A percentile compares a stretch with the other conserved stretches of the same genome.
Evolutionary conservation across 345 rosid species (phyloP).

Genomic region (Rhodamnia rubescens): DNA sequence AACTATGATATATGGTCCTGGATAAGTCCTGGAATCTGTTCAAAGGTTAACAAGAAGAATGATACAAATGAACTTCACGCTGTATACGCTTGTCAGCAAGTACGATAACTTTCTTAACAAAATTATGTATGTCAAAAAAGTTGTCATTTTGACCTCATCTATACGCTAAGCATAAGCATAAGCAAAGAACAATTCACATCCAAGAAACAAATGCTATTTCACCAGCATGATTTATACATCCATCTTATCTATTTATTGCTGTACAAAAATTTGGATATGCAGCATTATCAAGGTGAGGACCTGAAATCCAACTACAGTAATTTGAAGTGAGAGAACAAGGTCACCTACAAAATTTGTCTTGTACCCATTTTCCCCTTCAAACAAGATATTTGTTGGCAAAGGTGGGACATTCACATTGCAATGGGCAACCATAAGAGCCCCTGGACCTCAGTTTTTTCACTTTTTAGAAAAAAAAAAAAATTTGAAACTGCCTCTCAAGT

Average conservation of each 20-base stretch:
- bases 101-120: neutral
- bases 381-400: neutral
- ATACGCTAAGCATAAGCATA: neutral
- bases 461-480: neutral
- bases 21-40: constrained; percentile 75
- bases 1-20: constrained; percentile 79
- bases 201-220: neutral
- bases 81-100: neutral
- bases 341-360: neutral
- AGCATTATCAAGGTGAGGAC: neutral
- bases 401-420: neutral
- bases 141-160: neutral
- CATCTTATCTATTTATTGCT: neutral
- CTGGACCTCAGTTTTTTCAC: neutral
- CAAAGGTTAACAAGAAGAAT: constrained; percentile 1
- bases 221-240: neutral
- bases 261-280: neutral
- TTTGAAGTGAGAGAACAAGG: neutral
- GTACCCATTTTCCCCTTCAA: neutral
- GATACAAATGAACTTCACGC: neutral
- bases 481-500: neutral
- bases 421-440: neutral
- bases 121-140: neutral
- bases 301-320: neutral
- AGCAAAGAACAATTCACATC: neutral